Evolutionary conservation across 164 flowering plant genomes (phyloP), one percentile per base, ranked within the genome.

Genomic region (Annona cherimola): DNA sequence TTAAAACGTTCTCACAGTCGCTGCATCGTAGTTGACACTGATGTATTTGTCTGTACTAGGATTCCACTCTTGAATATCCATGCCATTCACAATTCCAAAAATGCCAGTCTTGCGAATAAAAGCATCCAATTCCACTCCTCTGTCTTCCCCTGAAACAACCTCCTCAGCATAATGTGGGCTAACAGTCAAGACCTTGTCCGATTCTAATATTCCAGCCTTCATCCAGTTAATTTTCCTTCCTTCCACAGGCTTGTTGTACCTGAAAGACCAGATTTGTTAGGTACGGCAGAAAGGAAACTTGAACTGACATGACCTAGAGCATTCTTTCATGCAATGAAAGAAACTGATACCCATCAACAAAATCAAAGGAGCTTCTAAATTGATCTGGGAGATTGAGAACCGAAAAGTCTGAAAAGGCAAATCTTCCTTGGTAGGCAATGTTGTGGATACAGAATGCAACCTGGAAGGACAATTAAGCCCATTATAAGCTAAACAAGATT

Each of bases 211-310:
- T 62, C 85, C 99, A 61, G 99, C 99, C 76, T 95, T 95, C 98
- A 95, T 86, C 99, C 97, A 95, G 72, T 92, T 95, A 42, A 92
- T 91, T 78, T 95, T 95, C 81, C 97, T 89, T 81, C 99, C 99
- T 81, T 86, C 89, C 42, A 89, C 87, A 19, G 97, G 98, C 83
- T 91, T 89, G 11, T 77, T 71, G 74, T 92, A 82, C 74, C 98
- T 92, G 86, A 80, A 60, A 43, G 16, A 50, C 20, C 68, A 14
- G 54, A 42, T 16, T 39, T 19, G 40, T 14, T 60, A 44, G 5
- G 19, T 18, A 16, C n/a, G 50, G 69, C 26, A 43, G 39, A 62
- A 7, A 4, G 12, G 62, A 62, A 26, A 14, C 19, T 42, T 45
- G 45, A 2, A 12, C n/a, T 14, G 67, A 42, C 14, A 40, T 2